These are phyloP conservation scores for Tolypocladium cylindrosporum DNA, from an alignment of 2,329 filamentous ascomycete species.

Conservation along the genomic window DNA sequence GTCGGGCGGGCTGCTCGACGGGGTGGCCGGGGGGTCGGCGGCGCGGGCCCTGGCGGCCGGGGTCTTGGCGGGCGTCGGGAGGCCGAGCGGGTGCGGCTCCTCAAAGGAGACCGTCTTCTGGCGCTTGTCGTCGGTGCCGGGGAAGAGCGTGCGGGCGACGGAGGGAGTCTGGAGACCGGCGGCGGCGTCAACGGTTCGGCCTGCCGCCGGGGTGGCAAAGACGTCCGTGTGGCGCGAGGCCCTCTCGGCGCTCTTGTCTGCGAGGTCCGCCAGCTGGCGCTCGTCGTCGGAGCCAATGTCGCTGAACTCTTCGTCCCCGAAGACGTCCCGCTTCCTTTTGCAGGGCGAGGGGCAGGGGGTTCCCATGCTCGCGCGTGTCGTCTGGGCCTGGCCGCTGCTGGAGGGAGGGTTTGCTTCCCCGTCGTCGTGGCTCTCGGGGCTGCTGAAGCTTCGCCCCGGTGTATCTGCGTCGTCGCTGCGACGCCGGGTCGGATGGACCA, in stretches of 20 bases:
- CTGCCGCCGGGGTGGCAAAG: conserved; percentile 16
- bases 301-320: conserved; percentile 16
- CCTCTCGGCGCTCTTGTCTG: conserved; percentile 23
- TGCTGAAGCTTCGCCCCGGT: neutral
- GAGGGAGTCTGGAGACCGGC: conserved; percentile 22
- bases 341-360: conserved; percentile 3
- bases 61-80: conserved; percentile 7
- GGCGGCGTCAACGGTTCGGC: conserved; percentile 10
- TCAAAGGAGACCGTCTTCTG: conserved; percentile 23
- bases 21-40: neutral
- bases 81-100: conserved; percentile 3
- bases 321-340: conserved; percentile 19
- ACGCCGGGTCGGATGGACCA: conserved; percentile 11
- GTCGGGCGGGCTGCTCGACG: conserved; percentile 8
- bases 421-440: neutral
- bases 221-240: conserved; percentile 2
- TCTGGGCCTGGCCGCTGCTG: neutral
- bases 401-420: neutral
- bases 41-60: conserved; percentile 1
- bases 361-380: neutral
- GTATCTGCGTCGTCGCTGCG: neutral
- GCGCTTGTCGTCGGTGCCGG: conserved; percentile 16
- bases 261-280: conserved; percentile 22
- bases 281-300: conserved; percentile 30
- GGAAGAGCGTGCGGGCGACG: conserved; percentile 25